A percentile compares a stretch with the other conserved stretches of the same genome.
phyloP scores from a whole-genome alignment of 306 rosid species.

The Sicyos baderoa region DNA sequence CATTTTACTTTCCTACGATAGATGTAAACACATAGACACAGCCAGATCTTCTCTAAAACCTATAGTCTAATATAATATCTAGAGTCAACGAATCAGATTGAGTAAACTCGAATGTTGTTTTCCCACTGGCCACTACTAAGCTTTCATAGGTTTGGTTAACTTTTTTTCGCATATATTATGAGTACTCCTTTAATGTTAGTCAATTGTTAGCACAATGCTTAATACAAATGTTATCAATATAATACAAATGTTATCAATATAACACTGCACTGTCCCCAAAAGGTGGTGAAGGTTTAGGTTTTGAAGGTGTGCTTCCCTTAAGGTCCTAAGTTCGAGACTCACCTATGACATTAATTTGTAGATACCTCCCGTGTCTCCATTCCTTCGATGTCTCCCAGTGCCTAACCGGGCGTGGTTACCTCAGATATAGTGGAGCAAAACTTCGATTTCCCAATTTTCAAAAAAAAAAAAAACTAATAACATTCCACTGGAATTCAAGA shows the following conservation, averaged over 20 bases:
- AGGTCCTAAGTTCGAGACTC: no score
- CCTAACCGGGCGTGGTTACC: no score
- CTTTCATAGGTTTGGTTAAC: not conserved
- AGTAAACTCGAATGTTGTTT: not conserved
- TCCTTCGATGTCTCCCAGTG: no score
- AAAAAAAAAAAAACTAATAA: not conserved
- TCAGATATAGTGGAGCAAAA: no score
- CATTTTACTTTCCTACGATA: not conserved
- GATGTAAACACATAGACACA: not conserved
- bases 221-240: not conserved
- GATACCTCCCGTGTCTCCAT: no score
- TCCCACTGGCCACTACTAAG: not conserved
- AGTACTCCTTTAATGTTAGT: not conserved
- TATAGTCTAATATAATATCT: not conserved
- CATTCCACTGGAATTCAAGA: not conserved
- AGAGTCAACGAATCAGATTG: not conserved
- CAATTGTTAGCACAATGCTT: not conserved
- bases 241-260: not conserved
- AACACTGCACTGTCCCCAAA: no score
- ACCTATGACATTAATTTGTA: no score
- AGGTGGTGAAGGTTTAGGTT: no score
- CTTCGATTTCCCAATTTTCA: no score
- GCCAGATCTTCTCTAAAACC: not conserved
- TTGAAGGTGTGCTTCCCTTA: no score
- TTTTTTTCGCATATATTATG: not conserved